Evolutionary conservation across 1,284 basidiomycete genomes (phyloP).

Genomic region (Cutaneotrichosporon cutaneum): DNA sequence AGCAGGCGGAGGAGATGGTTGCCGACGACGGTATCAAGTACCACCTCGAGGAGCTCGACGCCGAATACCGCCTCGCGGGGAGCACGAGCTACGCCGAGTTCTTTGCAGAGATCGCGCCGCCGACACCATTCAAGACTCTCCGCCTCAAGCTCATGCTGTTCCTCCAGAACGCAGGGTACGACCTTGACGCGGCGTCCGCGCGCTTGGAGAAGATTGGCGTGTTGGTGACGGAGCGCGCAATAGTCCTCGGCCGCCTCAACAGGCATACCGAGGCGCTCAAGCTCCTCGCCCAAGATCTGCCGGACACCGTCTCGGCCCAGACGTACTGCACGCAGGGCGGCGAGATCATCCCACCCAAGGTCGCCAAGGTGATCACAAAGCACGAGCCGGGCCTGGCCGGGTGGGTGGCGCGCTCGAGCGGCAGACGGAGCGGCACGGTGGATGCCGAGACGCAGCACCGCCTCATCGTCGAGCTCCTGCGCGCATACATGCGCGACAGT

Average conservation of each 20-base stretch:
- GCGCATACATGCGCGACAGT: slow-evolving; percentile 77
- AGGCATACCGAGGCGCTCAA: slow-evolving; percentile 66
- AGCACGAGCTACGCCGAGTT: slow-evolving; percentile 41
- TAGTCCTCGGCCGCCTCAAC: slow-evolving; percentile 73
- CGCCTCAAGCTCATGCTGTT: slow-evolving; percentile 75
- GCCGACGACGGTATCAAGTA: slow-evolving; percentile 51
- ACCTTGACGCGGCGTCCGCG: slow-evolving; percentile 58
- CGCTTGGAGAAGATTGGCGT: slow-evolving; percentile 56
- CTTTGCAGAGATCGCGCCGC: slow-evolving; percentile 57
- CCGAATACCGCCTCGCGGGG: slow-evolving; percentile 44
- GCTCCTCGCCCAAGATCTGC: slow-evolving; percentile 67
- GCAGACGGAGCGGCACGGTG: slow-evolving; percentile 51
- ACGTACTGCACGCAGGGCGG: slow-evolving; percentile 75
- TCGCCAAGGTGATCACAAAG: slow-evolving; percentile 56
- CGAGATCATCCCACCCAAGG: slow-evolving; percentile 64
- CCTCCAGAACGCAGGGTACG: slow-evolving; percentile 69
- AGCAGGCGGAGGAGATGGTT: slow-evolving; percentile 33
- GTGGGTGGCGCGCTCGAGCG: slow-evolving; percentile 59
- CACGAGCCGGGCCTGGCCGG: slow-evolving; percentile 55
- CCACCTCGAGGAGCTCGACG: slow-evolving; percentile 50
- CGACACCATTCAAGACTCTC: slow-evolving; percentile 67
- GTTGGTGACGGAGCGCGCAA: slow-evolving; percentile 70
- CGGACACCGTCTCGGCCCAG: slow-evolving; percentile 73
- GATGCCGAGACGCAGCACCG: slow-evolving; percentile 62
- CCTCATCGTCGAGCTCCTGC: slow-evolving; percentile 67